Percentiles rank a stretch among this genome's conserved stretches.
phyloP scores from a whole-genome alignment of 2,329 filamentous ascomycete species.

The Diaporthe sp. region DNA sequence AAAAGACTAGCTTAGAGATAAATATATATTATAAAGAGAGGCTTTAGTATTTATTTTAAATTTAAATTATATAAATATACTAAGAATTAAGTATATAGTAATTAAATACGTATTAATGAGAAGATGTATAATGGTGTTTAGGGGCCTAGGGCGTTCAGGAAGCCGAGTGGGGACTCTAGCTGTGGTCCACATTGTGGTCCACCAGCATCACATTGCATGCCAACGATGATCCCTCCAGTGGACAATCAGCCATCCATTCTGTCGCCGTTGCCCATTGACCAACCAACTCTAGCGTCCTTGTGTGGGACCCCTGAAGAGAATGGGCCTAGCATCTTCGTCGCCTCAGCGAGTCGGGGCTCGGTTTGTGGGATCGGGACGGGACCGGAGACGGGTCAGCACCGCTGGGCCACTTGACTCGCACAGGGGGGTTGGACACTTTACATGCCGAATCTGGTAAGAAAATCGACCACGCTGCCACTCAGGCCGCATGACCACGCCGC shows the following conservation, averaged over 20 bases:
- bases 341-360: neutral
- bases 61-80: too few species aligned
- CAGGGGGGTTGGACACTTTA: neutral
- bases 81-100: too few species aligned
- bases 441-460: conserved; percentile 2
- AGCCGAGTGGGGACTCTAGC: too few species aligned
- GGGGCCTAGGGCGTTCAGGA: too few species aligned
- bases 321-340: neutral
- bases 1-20: too few species aligned
- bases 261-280: neutral
- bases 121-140: too few species aligned
- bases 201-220: neutral
- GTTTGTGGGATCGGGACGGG: neutral
- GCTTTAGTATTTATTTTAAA: too few species aligned
- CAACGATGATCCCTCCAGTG: neutral
- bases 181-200: neutral
- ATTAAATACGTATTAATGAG: too few species aligned
- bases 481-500: neutral
- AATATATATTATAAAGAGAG: too few species aligned
- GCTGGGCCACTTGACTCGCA: conserved; percentile 25
- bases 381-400: conserved; percentile 2
- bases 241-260: neutral
- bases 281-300: neutral
- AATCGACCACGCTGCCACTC: neutral
- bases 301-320: neutral